A percentile compares a stretch with the other conserved stretches of the same genome.
Evolutionary conservation across 768 basidiomycete genomes (phyloP).

Genomic region (Boletus subcaerulescens): DNA sequence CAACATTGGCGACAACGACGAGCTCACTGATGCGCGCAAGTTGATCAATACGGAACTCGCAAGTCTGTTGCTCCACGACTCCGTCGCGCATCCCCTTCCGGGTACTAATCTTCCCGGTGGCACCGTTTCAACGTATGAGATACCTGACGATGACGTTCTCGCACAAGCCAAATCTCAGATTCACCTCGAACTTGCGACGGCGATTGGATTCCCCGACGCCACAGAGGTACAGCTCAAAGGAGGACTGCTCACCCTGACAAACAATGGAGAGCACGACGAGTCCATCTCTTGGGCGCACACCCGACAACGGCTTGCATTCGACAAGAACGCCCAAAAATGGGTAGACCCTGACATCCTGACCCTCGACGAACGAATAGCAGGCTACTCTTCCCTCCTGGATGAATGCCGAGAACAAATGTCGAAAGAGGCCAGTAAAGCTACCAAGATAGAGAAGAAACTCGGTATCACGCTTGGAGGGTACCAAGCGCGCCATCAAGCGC

Average conservation of each 20-base stretch:
- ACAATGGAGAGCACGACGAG: slow-evolving; percentile 60
- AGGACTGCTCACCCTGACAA: slow-evolving; percentile 62
- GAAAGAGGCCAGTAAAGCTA: slow-evolving; percentile 74
- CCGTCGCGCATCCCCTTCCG: slow-evolving; percentile 82
- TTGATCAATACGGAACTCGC: slow-evolving; percentile 79
- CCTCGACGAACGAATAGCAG: slow-evolving; percentile 56
- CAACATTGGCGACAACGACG: slow-evolving; percentile 45
- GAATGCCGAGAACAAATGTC: slow-evolving; percentile 69
- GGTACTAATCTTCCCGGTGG: slow-evolving; percentile 80
- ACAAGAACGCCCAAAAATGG: slow-evolving; percentile 57
- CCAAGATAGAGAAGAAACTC: slow-evolving; percentile 90
- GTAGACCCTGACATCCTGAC: slow-evolving; percentile 62
- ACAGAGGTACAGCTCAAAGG: slow-evolving; percentile 75
- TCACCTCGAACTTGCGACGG: slow-evolving; percentile 73
- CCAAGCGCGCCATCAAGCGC: slow-evolving; percentile 64
- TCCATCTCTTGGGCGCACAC: slow-evolving; percentile 68
- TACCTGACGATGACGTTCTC: slow-evolving; percentile 77
- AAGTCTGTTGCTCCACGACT: slow-evolving; percentile 80
- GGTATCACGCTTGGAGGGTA: slow-evolving; percentile 89
- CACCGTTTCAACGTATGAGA: slow-evolving; percentile 61
- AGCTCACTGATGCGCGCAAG: slow-evolving; percentile 48
- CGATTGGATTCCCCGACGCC: slow-evolving; percentile 85
- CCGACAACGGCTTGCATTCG: slow-evolving; percentile 62
- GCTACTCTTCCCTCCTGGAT: slow-evolving; percentile 59
- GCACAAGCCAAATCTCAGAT: slow-evolving; percentile 66